Evolutionary conservation across 2,329 filamentous ascomycete genomes (phyloP).

Genomic region (Chalaropsis ovoidea): DNA sequence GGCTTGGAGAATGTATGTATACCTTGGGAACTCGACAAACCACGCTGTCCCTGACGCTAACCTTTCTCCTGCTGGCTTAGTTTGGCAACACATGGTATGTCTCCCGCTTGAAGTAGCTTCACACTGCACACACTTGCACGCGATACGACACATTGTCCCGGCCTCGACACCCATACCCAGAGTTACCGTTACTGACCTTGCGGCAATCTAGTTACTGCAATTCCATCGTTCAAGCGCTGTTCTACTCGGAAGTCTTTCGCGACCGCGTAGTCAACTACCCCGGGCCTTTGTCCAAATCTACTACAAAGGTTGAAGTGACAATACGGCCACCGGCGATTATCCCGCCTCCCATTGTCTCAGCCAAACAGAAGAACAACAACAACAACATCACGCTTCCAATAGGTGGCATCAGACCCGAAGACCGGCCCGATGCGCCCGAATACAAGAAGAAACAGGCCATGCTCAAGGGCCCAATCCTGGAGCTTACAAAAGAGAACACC

Average conservation of each 20-base stretch:
- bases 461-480: constrained; percentile 73
- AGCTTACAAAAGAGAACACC: constrained; percentile 71
- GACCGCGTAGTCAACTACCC: constrained; percentile 91
- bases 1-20: constrained; percentile 87
- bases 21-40: constrained; percentile 8
- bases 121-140: too few relatives aligned
- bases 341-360: constrained; percentile 37
- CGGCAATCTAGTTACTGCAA: constrained; percentile 70
- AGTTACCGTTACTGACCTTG: not conserved
- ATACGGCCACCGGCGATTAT: constrained; percentile 46
- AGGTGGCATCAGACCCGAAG: constrained; percentile 60
- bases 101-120: not conserved
- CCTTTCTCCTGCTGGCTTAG: constrained; percentile 38
- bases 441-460: constrained; percentile 97
- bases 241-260: constrained; percentile 89
- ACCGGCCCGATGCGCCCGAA: constrained; percentile 88
- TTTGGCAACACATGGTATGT: constrained; percentile 94
- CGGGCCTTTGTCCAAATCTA: constrained; percentile 57
- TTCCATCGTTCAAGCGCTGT: constrained; percentile 93
- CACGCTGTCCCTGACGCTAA: constrained; percentile 32
- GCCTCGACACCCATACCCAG: not conserved
- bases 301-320: constrained; percentile 53
- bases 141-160: not conserved
- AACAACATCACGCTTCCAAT: constrained; percentile 7
- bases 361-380: constrained; percentile 28